Evolutionary conservation across 169 alveolate genomes (phyloP), one percentile per base, ranked within the genome.

Genomic region (Plasmodium gaboni): DNA sequence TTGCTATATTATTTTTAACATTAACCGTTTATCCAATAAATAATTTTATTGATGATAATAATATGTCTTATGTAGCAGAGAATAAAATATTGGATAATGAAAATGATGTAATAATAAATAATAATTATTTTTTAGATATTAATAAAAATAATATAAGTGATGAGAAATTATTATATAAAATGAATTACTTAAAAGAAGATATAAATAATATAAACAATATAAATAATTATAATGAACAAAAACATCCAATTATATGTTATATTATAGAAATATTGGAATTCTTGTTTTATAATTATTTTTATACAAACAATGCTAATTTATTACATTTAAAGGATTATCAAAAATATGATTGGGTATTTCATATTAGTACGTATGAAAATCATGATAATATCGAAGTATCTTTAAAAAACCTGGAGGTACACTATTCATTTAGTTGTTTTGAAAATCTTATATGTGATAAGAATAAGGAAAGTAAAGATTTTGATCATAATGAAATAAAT

Each of bases 181-280:
- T 67, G 32, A 32, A 28, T 9, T 42, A 83, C 24, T 22, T 83
- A 42, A 55, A 83, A 15, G 73, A 72, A 22, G 65, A 48, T 17
- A 42, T 19, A n/a, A 53, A 17, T 15, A 13, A 53, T n/a, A 17
- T 17, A 42, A 6, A 15, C 24, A 68, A 74, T 19, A 19, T 19
- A 19, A 57, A 53, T 46, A 32, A 42, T 17, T 28, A 12, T 7
- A 61, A 6, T 24, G 63, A 9, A 2, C 13, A 60, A 26, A 50
- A 28, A 17, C 28, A 17, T 38, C 85, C 85, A 13, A 38, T 86
- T n/a, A 86, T 86, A 26, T 60, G 65, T 1, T 86, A 60, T 42
- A 51, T 86, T 53, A 71, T 71, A n/a, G 92, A 86, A 71, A 70
- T 86, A 17, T 57, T 72, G 12, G 92, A 86, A 74, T 72, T 42